phyloP scores from a whole-genome alignment of 805 yeast species.

The Yarrowia sp. region DNA sequence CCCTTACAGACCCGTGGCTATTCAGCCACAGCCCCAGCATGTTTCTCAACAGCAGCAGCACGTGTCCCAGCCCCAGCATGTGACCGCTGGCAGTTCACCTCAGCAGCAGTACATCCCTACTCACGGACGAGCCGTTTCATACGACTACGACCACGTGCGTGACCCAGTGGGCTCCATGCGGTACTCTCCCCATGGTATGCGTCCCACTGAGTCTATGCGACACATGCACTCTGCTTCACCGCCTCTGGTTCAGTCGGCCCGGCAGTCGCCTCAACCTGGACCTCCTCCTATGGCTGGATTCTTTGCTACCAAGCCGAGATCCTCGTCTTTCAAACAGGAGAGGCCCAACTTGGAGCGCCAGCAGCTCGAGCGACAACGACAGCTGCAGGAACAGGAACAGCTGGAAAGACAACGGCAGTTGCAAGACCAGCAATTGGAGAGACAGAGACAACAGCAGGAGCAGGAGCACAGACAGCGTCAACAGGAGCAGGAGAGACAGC shows the following conservation, averaged over 20 bases:
- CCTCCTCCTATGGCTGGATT: conserved; percentile 20
- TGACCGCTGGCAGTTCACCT: not conserved
- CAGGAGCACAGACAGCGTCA: not conserved
- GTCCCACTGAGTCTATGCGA: not conserved
- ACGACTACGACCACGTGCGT: conserved; percentile 10
- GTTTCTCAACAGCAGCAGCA: not conserved
- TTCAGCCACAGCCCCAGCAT: conserved; percentile 12
- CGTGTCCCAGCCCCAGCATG: not conserved
- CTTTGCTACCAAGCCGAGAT: conserved; percentile 13
- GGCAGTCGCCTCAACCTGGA: conserved; percentile 11
- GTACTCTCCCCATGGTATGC: conserved; percentile 17
- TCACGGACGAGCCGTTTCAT: not conserved
- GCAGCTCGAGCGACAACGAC: not conserved
- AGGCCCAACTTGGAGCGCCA: not conserved
- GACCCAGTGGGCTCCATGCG: conserved; percentile 4
- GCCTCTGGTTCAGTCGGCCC: not conserved
- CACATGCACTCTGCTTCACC: conserved; percentile 14
- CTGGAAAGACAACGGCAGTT: not conserved
- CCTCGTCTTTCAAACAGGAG: conserved; percentile 18
- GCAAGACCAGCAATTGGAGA: not conserved
- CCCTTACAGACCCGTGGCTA: conserved; percentile 1
- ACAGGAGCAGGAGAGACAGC: not conserved
- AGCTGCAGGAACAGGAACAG: conserved; percentile 1
- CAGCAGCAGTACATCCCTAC: not conserved
- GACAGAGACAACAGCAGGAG: not conserved